Percentiles rank a stretch among this genome's conserved stretches.
Conservation (phyloP, 176 grass and related monocot genomes). For the Eleusine indica region DNA sequence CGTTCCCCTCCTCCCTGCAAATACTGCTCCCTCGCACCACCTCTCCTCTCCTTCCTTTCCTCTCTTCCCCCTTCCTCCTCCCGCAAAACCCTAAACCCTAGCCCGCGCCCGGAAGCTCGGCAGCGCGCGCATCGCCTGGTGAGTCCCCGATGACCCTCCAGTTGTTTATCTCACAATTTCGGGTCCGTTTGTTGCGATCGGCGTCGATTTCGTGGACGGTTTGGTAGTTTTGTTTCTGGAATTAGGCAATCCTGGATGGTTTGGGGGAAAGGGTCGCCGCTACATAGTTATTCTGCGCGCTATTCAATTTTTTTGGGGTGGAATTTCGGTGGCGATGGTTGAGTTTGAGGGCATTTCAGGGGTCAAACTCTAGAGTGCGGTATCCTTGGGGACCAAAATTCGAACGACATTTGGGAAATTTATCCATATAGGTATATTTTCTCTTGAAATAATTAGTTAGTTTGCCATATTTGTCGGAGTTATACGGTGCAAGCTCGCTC, state of each 20-base stretch:
- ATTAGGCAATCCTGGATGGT: neutral
- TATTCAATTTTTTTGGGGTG: neutral
- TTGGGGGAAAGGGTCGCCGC: neutral
- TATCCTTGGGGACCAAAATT: conserved; percentile 1
- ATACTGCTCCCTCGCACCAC: neutral
- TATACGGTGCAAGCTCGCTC: neutral
- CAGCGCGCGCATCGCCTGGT: conserved; percentile 18
- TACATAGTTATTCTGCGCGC: neutral
- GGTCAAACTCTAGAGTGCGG: neutral
- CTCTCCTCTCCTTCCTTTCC: neutral
- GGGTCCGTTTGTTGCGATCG: neutral
- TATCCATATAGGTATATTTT: neutral
- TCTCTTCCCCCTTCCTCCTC: neutral
- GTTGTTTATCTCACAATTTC: neutral
- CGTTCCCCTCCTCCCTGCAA: neutral
- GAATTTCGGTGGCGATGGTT: neutral
- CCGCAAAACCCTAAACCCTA: conserved; percentile 55
- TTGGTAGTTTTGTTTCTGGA: neutral
- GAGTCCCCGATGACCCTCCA: neutral
- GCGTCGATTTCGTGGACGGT: neutral
- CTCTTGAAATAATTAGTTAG: neutral
- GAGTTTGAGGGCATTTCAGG: neutral
- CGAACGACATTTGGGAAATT: neutral
- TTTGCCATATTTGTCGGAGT: neutral
- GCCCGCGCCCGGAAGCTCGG: neutral